Percentiles rank a stretch among this genome's conserved stretches.
These are phyloP conservation scores for Aethionema arabicum DNA, from an alignment of 345 rosid species.

Conservation along the genomic window DNA sequence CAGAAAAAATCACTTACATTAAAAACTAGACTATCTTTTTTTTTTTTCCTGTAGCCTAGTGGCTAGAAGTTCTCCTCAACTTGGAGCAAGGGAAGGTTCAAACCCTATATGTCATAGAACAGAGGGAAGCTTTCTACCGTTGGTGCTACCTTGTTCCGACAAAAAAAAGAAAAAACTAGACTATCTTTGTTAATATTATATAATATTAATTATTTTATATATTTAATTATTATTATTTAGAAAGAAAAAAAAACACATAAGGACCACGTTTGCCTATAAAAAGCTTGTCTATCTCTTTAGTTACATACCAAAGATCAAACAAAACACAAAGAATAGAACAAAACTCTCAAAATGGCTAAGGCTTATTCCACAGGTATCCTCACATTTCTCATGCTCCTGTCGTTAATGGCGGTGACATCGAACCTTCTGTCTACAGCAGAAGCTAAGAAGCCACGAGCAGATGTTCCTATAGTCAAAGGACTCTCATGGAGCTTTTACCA, in stretches of 20 bases:
- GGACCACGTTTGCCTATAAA: conserved; percentile 36
- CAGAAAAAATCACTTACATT: no score
- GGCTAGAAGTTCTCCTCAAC: no score
- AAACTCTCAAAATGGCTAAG: conserved; percentile 21
- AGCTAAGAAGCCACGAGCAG: conserved; percentile 30
- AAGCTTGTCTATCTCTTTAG: conserved; percentile 8
- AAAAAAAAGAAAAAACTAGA: background rate
- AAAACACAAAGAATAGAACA: conserved; percentile 15
- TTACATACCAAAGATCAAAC: conserved; percentile 1
- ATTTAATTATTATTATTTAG: no score
- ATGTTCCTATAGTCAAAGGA: conserved; percentile 46
- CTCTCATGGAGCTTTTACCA: conserved; percentile 74
- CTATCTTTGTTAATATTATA: background rate
- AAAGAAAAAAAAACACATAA: background rate
- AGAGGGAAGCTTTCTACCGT: no score
- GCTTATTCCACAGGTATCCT: conserved; percentile 21
- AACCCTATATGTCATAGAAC: no score
- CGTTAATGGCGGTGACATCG: conserved; percentile 30
- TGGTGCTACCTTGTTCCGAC: no score
- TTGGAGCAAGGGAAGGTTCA: no score
- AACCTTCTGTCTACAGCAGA: conserved; percentile 27
- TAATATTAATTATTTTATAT: background rate
- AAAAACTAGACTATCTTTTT: no score
- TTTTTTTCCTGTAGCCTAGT: no score
- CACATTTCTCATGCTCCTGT: conserved; percentile 27